phyloP scores from a whole-genome alignment of 2,329 filamentous ascomycete species.

The Alternaria brassicicola region DNA sequence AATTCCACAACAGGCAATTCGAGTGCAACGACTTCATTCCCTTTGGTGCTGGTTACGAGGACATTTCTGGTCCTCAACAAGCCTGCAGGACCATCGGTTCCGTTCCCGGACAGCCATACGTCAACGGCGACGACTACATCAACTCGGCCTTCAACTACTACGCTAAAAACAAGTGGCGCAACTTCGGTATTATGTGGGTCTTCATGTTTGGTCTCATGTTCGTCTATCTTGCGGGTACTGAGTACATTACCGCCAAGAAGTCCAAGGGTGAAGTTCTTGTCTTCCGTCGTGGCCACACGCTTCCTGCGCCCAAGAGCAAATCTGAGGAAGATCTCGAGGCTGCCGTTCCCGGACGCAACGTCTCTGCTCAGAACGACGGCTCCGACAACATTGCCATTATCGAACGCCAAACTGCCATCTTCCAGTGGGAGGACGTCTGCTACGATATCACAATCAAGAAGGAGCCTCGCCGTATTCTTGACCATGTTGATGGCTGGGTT shows the following conservation, averaged over 20 bases:
- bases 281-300: slow-evolving; percentile 56
- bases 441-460: slow-evolving; percentile 81
- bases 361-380: slow-evolving; percentile 45
- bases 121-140: slow-evolving; percentile 51
- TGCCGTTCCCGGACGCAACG: slow-evolving; percentile 36
- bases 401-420: slow-evolving; percentile 73
- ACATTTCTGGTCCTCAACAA: slow-evolving; percentile 35
- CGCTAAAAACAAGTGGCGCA: slow-evolving; percentile 54
- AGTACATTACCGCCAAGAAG: slow-evolving; percentile 57
- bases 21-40: slow-evolving; percentile 55
- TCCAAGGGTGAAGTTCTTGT: slow-evolving; percentile 60
- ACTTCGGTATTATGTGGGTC: slow-evolving; percentile 54
- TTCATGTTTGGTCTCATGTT: slow-evolving; percentile 54
- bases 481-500: slow-evolving; percentile 90
- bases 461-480: slow-evolving; percentile 75
- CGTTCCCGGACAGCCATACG: slow-evolving; percentile 45
- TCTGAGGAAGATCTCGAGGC: slow-evolving; percentile 51
- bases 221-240: slow-evolving; percentile 53
- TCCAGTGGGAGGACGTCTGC: slow-evolving; percentile 85
- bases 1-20: slow-evolving; percentile 73
- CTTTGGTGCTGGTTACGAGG: slow-evolving; percentile 47
- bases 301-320: slow-evolving; percentile 54
- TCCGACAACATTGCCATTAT: slow-evolving; percentile 54
- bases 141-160: slow-evolving; percentile 43
- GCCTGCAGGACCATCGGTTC: slow-evolving; percentile 54